Evolutionary conservation across 2,329 filamentous ascomycete genomes (phyloP), one percentile per base, ranked within the genome.

Genomic region (Pleoardoris graminearum): DNA sequence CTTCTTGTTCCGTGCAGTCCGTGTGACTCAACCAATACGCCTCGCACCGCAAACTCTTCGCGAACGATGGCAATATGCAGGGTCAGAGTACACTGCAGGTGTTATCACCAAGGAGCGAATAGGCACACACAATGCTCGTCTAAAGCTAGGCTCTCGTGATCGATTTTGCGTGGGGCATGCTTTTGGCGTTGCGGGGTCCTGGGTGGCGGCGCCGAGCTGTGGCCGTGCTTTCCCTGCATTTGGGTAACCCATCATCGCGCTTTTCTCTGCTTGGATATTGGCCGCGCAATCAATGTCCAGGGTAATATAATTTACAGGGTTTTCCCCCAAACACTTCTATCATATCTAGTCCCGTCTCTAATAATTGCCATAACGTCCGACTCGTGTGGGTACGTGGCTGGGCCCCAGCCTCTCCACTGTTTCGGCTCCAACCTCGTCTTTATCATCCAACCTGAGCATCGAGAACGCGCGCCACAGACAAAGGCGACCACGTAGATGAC

Each of bases 361-460:
- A 37, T 37, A 30, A 36, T 39, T 45, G 32, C 32, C 25, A 43
- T 50, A 46, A 41, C 51, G 44, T 42, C 27, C 43, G 48, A 53
- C 42, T 50, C 39, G 37, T 44, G 53, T 16, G 30, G 45, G 41
- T 29, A 56, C 55, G 67, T 65, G 68, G 68, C 60, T 68, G 66
- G 68, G 59, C 22, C 37, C 65, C 67, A 68, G 58, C 67, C 66
- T 61, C 44, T 54, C 32, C 44, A 7, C 14, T 10, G 44, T 42
- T 50, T 55, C 63, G 36, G 51, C 61, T 38, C 67, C 70, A 72
- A 67, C 69, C 69, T 70, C 69, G 56, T 53, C 53, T 65, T 68
- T 59, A 58, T 55, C 61, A 54, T 43, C 69, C 65, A 72, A 67
- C 68, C 65, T 56, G 52, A 63, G 58, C 45, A 46, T 54, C 52